Conservation (phyloP, 2,329 filamentous ascomycete genomes). For the Pestalotiopsis sp. region DNA sequence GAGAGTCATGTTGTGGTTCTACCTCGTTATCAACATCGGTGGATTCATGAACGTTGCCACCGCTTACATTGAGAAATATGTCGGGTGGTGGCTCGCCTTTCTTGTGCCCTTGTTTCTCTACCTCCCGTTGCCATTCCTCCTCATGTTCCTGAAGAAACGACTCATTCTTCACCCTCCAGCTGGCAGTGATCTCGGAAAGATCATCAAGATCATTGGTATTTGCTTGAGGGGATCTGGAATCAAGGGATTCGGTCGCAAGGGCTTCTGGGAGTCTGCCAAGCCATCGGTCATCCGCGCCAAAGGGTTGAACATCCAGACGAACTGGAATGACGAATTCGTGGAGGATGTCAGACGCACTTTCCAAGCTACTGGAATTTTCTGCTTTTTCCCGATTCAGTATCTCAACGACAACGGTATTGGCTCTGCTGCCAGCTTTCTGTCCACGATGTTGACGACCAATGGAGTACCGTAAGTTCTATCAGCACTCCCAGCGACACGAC, state of each 20-base stretch:
- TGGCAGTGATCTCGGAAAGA: constrained; percentile 46
- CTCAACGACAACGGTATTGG: constrained; percentile 54
- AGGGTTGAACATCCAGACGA: constrained; percentile 39
- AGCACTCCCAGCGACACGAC: background rate
- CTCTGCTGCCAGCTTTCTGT: constrained; percentile 47
- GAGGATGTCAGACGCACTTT: constrained; percentile 65
- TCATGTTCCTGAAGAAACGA: constrained; percentile 44
- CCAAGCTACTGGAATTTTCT: constrained; percentile 62
- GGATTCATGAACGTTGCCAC: constrained; percentile 55
- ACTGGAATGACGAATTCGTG: constrained; percentile 69
- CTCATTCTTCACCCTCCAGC: constrained; percentile 46
- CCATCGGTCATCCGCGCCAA: constrained; percentile 52
- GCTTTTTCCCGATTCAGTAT: constrained; percentile 50
- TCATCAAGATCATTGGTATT: constrained; percentile 42
- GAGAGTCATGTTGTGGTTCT: constrained; percentile 69
- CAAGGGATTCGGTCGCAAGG: constrained; percentile 39
- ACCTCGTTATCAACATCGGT: constrained; percentile 57
- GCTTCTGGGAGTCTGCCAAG: constrained; percentile 64
- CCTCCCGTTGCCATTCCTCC: constrained; percentile 41
- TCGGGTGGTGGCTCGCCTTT: constrained; percentile 53
- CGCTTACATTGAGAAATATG: constrained; percentile 53
- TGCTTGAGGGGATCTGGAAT: constrained; percentile 42
- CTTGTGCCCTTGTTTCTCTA: constrained; percentile 46
- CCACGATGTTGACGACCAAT: constrained; percentile 49
- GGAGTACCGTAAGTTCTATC: constrained; percentile 39